Evolutionary conservation across 805 yeast species (phyloP), one percentile per base, ranked within the genome.

Genomic region (Pichia cephalocereana): DNA sequence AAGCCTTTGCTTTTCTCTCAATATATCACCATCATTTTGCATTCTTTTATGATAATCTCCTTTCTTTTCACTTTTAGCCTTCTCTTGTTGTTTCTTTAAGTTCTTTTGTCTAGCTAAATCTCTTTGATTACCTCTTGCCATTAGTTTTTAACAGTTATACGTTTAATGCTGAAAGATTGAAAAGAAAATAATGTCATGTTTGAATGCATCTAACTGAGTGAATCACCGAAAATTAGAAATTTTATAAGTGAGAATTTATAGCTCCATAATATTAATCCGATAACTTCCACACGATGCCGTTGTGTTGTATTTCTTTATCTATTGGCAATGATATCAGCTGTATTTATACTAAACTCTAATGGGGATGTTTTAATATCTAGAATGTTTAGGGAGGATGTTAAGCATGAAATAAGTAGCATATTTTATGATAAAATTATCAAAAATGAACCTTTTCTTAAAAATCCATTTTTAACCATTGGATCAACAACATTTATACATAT

Each of bases 121-220:
- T 66, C 99, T 79, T 69, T 93, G 98, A 67, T 91, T 93, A 32
- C 99, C 99, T 72, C 99, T 79, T 46, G 96, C 83, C 97, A 91
- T 90, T 30, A 23, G 26, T 23, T 1, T 23, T 23, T 6, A 1
- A 23, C 5, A 23, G 26, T 23, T 23, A 5, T 23, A 23, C 26
- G 26, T 23, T 23, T 23, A 6, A 1, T 23, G 6, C 7, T 23
- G 5, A 6, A 23, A 23, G 26, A 23, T 5, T 23, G 26, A 23
- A 23, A 23, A 23, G 26, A 23, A 23, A 23, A 23, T 23, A 23
- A 23, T 23, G 26, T 23, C 26, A 23, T 23, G 7, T 4, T 5
- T 23, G 5, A 23, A 23, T 23, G 26, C 6, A 4, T 23, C 23
- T n/a, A n/a, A n/a, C n/a, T n/a, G n/a, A 19, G 26, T 23, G 26